Percentiles rank a stretch among this genome's conserved stretches.
Conservation (phyloP, 176 grass and related monocot species). For the Dendrocalamus sinicus region DNA sequence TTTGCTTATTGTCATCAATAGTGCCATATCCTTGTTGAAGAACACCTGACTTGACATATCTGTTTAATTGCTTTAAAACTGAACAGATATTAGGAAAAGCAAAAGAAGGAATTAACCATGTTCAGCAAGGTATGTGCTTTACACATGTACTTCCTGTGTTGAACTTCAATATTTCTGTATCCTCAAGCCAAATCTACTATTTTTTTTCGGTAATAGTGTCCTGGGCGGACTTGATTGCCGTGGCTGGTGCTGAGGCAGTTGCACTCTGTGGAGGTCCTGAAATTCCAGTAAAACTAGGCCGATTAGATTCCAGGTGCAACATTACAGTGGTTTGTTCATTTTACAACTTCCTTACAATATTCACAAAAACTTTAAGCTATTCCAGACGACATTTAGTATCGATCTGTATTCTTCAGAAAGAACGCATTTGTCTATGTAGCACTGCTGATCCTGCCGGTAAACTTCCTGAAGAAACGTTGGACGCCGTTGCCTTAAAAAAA, state of each 20-base stretch:
- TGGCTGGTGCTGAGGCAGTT: slow-evolving; percentile 90
- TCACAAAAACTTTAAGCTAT: slow-evolving; percentile 5
- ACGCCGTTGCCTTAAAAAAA: slow-evolving; percentile 65
- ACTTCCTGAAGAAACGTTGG: slow-evolving; percentile 91
- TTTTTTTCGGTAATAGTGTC: slow-evolving; percentile 60
- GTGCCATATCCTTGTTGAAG: slow-evolving; percentile 13
- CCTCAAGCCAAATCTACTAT: slow-evolving; percentile 22
- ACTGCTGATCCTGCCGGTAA: slow-evolving; percentile 72
- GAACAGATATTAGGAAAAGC: slow-evolving; percentile 83
- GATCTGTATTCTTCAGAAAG: slow-evolving; percentile 39
- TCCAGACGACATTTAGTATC: neutral
- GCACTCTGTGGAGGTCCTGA: slow-evolving; percentile 77
- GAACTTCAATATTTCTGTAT: slow-evolving; percentile 38
- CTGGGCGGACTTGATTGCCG: slow-evolving; percentile 96
- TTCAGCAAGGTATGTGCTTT: slow-evolving; percentile 65
- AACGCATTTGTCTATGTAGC: slow-evolving; percentile 46
- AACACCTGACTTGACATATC: neutral
- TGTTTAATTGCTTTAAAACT: slow-evolving; percentile 42
- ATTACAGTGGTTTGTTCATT: slow-evolving; percentile 37
- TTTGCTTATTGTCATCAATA: slow-evolving; percentile 33
- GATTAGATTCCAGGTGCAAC: slow-evolving; percentile 83
- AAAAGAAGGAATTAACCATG: slow-evolving; percentile 66
- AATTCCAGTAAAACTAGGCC: slow-evolving; percentile 79
- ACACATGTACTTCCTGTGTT: slow-evolving; percentile 14
- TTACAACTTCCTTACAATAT: neutral